Base-by-base conservation (phyloP, 768 basidiomycete genomes). In the Pleurotus sapidus region DNA sequence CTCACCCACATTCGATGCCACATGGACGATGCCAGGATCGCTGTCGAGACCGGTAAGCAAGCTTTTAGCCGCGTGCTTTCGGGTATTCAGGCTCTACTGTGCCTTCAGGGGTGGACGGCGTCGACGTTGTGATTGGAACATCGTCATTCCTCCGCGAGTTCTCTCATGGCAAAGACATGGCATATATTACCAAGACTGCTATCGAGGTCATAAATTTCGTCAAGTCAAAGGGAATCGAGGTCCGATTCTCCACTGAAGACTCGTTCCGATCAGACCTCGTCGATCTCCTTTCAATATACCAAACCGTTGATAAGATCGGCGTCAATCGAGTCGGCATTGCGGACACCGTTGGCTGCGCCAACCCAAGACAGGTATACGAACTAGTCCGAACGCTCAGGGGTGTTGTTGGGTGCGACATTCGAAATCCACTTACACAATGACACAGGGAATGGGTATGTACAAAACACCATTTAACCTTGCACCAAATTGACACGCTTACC, bases 111-210 rank as follows among this genome's bases (percentile, higher is more conserved):
- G 96, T 99, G 45, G 95, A 98, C 69, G 97, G 97, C 71, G 97
- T 98, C 60, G 96, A 98, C 72, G 94, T 98, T 64, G 97, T 98
- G 72, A 98, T 99, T 62, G 96, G 97, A 37, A 98, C 97, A 7
- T 98, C 95, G 8, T 98, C 95, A 42, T 99, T 97, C 89, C 87
- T 98, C 49, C 89, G 96, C 65, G 95, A 99, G 77, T 97, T 98
- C 84, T 98, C 96, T 24, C 97, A 99, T 72, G 97, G 97, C 68
- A 99, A 98, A 84, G 97, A 98, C 73, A 99, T 99, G 93, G 78
- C 93, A 46, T 99, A 97, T 78, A 99, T 99, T 78, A 96, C 96
- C 80, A 98, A 95, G 77, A 91, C 93, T 39, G 96, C 96, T 59
- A 94, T 98, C 66, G 95, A 98, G 72, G 97, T 99, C 64, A 99